Base-by-base conservation (phyloP, 2,329 filamentous ascomycete genomes). In the Aotearoamyces nothofagi region DNA sequence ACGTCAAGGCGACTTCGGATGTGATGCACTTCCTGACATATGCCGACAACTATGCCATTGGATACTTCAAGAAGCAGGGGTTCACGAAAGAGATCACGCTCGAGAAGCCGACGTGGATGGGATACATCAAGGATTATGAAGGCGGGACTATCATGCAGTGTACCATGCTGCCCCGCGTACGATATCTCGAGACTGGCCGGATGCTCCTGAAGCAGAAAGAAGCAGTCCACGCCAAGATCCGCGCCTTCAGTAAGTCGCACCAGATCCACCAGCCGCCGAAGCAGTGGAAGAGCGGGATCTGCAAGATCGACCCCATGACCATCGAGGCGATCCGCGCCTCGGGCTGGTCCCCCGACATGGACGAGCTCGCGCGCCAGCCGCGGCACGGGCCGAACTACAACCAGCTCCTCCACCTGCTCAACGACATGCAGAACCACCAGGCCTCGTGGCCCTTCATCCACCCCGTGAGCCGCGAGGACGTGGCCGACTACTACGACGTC, bases 1-100 rank as follows among this genome's bases (percentile, higher is more conserved):
- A 94, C 45, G 90, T 98, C 52, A 94, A 93, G 54, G 86, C 87
- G 5, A 94, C 87, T 1, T 92, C 82, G 30, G 77, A 86, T 40
- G 86, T 98, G 26, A 96, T 94, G 86, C 86, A 98, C 54, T 98
- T 98, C 54, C 65, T 98, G 3, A 98, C 90, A 1, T 98, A 98
- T 47, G 90, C 90, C 39, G 90, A 98, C 54, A 98, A 98, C 53
- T 96, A 96, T 48, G 90, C 90, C 22, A 98, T 93, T 40, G 90
- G 90, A 8, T 98, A 96, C 53, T 98, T 98, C 56, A 92, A 96
- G 54, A 98, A 98, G 52, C 90, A 98, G 51, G 90, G 90, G 0
- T 98, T 98, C 49, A 96, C 90, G 2, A 98, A 98, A 52, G 87
- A 98, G 45, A 96, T 98, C 39, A 93, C 86, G 0, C 69, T 98